Conservation (phyloP, 202 grass and related monocot species). For the Setaria viridis region DNA sequence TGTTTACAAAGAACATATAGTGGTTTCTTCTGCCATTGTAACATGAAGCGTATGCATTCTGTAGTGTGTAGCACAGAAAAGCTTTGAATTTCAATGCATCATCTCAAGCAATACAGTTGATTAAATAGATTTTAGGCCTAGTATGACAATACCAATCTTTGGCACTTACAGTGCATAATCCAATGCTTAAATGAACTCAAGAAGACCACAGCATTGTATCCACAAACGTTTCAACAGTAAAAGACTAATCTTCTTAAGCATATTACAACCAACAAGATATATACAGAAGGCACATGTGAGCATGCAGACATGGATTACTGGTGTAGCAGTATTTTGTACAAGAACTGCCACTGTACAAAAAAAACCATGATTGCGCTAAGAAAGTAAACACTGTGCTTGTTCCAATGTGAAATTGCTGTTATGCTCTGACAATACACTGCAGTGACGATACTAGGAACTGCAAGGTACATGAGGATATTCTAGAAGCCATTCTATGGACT, state of each 20-base stretch:
- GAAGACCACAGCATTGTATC: background rate
- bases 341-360: background rate
- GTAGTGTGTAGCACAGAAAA: background rate
- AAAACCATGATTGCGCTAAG: background rate
- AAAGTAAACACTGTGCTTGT: background rate
- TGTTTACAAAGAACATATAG: background rate
- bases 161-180: background rate
- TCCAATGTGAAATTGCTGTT: background rate
- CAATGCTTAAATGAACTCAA: background rate
- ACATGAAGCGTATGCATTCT: background rate
- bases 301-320: background rate
- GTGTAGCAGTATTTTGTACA: background rate
- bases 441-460: background rate
- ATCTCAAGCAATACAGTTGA: too few species aligned
- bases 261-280: background rate
- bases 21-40: background rate
- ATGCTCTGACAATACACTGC: background rate
- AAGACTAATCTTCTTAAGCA: slow-evolving; percentile 1
- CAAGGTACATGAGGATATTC: background rate
- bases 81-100: background rate
- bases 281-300: background rate
- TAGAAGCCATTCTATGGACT: background rate
- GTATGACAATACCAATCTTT: background rate
- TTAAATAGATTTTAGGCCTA: background rate
- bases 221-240: background rate